Evolutionary conservation across 2,329 filamentous ascomycete genomes (phyloP).

Genomic region (Akanthomyces lecanii): DNA sequence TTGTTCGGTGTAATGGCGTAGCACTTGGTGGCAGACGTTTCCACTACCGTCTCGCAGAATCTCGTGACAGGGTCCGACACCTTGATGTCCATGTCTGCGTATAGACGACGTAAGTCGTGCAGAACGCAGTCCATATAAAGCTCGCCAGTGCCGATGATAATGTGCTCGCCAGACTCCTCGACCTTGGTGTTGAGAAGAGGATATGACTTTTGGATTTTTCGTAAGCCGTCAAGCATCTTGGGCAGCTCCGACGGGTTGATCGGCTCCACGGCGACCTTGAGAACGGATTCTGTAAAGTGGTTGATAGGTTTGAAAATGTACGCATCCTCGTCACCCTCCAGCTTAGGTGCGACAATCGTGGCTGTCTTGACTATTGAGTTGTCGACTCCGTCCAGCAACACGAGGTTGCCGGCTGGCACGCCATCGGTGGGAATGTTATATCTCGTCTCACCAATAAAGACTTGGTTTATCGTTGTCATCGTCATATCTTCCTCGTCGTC

Average conservation of each 20-base stretch:
- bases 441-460: constrained; percentile 85
- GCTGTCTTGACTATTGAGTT: constrained; percentile 98
- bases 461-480: constrained; percentile 74
- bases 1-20: constrained; percentile 98
- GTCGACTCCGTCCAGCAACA: constrained; percentile 86
- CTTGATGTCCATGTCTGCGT: constrained; percentile 99
- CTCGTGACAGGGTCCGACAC: constrained; percentile 95
- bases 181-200: constrained; percentile 95
- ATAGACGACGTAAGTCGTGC: constrained; percentile 87
- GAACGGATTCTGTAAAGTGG: constrained; percentile 95
- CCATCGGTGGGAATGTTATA: constrained; percentile 92
- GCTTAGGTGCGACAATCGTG: constrained; percentile 74
- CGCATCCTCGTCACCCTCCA: constrained; percentile 84
- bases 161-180: constrained; percentile 94
- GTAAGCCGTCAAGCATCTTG: constrained; percentile 95
- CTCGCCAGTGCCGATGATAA: constrained; percentile 91
- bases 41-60: constrained; percentile 96
- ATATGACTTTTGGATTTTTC: constrained; percentile 97
- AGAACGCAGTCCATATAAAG: constrained; percentile 99
- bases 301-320: constrained; percentile 92
- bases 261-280: constrained; percentile 96
- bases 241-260: constrained; percentile 97
- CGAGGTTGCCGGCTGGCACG: constrained; percentile 89
- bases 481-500: constrained; percentile 99
- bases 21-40: constrained; percentile 96